phyloP scores from a whole-genome alignment of 2,329 filamentous ascomycete genomes.

The Diplodia mutila region DNA sequence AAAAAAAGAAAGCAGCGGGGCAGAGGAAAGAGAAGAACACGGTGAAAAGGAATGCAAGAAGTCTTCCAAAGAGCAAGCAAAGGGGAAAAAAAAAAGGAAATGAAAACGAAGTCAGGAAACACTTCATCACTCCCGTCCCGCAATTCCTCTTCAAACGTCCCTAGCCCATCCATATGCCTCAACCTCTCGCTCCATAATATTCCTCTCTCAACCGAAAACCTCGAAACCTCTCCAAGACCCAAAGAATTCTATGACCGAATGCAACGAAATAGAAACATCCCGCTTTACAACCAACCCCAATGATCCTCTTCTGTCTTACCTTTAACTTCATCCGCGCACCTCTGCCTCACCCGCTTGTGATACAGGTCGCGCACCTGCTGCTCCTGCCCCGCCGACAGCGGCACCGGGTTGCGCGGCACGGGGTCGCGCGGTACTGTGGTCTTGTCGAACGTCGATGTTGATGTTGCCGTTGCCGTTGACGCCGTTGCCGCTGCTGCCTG shows the following conservation, averaged over 20 bases:
- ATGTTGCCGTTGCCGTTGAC: not conserved
- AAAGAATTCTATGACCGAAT: no score
- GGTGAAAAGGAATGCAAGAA: not conserved
- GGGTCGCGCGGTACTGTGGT: conserved; percentile 22
- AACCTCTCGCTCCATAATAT: no score
- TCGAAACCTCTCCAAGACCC: not conserved
- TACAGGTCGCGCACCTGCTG: conserved; percentile 79
- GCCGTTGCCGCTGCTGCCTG: not conserved
- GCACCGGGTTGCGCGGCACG: conserved; percentile 70
- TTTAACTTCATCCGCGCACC: conserved; percentile 66
- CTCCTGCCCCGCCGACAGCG: conserved; percentile 81
- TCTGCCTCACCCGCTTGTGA: conserved; percentile 74
- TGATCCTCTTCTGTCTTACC: no score
- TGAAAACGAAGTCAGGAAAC: not conserved
- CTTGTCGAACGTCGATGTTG: not conserved
- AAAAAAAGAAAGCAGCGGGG: not conserved
- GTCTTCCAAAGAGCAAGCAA: not conserved
- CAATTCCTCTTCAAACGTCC: not conserved
- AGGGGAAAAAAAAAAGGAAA: not conserved
- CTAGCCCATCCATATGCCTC: not conserved
- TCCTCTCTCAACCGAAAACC: no score
- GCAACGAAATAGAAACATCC: no score
- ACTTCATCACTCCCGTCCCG: not conserved
- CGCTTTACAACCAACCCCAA: no score
- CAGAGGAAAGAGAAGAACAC: not conserved